Evolutionary conservation across 1,139 yeast genomes (phyloP), one percentile per base, ranked within the genome.

Genomic region (Debaryomyces sp.): DNA sequence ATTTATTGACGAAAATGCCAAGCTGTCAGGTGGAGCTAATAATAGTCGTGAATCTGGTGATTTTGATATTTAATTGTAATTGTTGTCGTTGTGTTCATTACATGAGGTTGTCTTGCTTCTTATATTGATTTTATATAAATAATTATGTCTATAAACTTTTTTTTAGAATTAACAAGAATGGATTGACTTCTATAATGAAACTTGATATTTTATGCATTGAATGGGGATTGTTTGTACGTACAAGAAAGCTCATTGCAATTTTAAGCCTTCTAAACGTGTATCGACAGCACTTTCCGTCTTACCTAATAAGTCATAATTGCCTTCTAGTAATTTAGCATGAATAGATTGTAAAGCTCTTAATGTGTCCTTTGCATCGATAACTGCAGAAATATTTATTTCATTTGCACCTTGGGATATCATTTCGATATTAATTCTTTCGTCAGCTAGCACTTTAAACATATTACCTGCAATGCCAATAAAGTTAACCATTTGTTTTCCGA

Each of bases 341-440:
- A 94, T 84, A 4, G 94, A 87, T 62, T 85, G 84, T 55, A 94
- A 78, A 1, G 98, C 98, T 64, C 89, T 86, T 43, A 90, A 73
- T 10, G 96, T 85, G 62, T 94, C 96, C 51, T 75, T 73, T 57
- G 88, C 91, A 56, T 87, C 89, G 52, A 94, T 90, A 49, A 94
- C 99, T 52, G 98, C 96, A 35, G 96, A 89, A 48, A 94, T 94
- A 67, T 94, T 94, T 60, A 94, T 94, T 70, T 94, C 99, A 63
- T 94, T 92, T 30, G 99, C 97, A 57, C 99, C 99, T 76, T 94
- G 99, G 49, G 92, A 84, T 63, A 94, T 94, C 99, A 94, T 94
- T 68, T 94, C 99, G 59, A 94, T 91, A 70, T 94, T 94, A 61
- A 94, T 88, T 48, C 82, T 82, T 60, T 94, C 96, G 62, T 89